Evolutionary conservation across 371 early-diverging fungal species (phyloP).

Genomic region (Furculomyces boomerangus): DNA sequence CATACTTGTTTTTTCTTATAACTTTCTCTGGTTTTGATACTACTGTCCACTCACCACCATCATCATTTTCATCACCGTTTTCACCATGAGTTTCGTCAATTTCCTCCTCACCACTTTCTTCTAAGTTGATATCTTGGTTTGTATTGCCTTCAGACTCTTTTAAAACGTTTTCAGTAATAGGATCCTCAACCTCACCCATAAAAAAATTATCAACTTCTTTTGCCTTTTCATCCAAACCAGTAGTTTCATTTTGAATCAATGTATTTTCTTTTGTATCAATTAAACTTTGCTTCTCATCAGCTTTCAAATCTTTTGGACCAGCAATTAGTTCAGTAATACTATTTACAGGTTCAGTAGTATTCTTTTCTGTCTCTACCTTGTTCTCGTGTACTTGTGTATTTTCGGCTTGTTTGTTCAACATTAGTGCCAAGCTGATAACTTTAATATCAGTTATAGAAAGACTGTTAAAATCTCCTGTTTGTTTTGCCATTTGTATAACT

Average conservation of each 20-base stretch:
- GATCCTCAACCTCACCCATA: not conserved
- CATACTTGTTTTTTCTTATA: conserved; percentile 9
- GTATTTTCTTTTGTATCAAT: no score
- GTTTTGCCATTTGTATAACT: conserved; percentile 67
- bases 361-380: no score
- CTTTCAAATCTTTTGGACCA: no score
- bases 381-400: no score
- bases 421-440: conserved; percentile 74
- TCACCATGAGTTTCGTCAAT: conserved; percentile 27
- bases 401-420: conserved; percentile 55
- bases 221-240: conserved; percentile 9
- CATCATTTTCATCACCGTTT: conserved; percentile 24
- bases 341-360: no score
- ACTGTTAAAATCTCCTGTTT: conserved; percentile 79
- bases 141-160: not conserved
- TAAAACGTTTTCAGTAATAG: not conserved
- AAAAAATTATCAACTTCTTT: not conserved
- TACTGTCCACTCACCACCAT: conserved; percentile 21
- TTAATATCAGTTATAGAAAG: conserved; percentile 73
- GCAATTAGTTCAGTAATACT: no score
- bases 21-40: conserved; percentile 7
- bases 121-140: not conserved
- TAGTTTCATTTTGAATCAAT: no score
- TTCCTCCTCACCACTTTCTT: conserved; percentile 5
- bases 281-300: no score